These are phyloP conservation scores for Jamesozyma jinghongensis DNA, from an alignment of 805 yeast species.

Conservation along the genomic window DNA sequence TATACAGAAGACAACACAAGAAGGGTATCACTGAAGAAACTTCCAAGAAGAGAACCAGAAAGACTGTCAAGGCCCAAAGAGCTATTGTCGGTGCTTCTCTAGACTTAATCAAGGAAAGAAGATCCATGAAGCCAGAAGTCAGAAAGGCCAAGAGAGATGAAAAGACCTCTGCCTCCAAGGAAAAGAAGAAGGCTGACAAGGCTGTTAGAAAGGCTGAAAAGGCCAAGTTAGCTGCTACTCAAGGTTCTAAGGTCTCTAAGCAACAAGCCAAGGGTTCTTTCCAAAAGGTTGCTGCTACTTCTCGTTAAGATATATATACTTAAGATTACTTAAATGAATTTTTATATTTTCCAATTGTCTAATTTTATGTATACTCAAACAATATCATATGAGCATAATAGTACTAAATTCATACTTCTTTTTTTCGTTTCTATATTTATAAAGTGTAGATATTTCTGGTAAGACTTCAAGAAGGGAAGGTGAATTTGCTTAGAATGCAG, in stretches of 20 bases:
- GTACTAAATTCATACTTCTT: no score
- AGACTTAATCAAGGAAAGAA: slow-evolving; percentile 96
- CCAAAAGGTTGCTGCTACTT: slow-evolving; percentile 93
- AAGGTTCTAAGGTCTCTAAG: slow-evolving; percentile 76
- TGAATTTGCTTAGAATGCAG: no score
- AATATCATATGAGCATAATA: not conserved
- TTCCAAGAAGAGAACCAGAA: slow-evolving; percentile 93
- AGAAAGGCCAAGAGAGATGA: slow-evolving; percentile 96
- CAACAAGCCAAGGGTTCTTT: slow-evolving; percentile 97
- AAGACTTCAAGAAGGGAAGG: no score
- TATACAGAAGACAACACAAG: slow-evolving; percentile 99
- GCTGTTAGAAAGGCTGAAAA: slow-evolving; percentile 92
- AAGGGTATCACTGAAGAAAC: slow-evolving; percentile 99
- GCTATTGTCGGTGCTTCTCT: slow-evolving; percentile 99
- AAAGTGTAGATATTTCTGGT: no score
- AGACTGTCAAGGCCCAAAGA: slow-evolving; percentile 97
- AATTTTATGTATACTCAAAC: slow-evolving; percentile 6
- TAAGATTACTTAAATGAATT: slow-evolving; percentile 3
- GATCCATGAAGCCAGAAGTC: slow-evolving; percentile 90
- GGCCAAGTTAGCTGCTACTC: slow-evolving; percentile 72
- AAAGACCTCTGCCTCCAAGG: slow-evolving; percentile 76
- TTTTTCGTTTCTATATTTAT: not conserved
- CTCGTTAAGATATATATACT: slow-evolving; percentile 60
- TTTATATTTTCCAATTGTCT: slow-evolving; percentile 4
- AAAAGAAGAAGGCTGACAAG: slow-evolving; percentile 83